phyloP scores from a whole-genome alignment of 768 basidiomycete species.

The Termitomyces sp. region DNA sequence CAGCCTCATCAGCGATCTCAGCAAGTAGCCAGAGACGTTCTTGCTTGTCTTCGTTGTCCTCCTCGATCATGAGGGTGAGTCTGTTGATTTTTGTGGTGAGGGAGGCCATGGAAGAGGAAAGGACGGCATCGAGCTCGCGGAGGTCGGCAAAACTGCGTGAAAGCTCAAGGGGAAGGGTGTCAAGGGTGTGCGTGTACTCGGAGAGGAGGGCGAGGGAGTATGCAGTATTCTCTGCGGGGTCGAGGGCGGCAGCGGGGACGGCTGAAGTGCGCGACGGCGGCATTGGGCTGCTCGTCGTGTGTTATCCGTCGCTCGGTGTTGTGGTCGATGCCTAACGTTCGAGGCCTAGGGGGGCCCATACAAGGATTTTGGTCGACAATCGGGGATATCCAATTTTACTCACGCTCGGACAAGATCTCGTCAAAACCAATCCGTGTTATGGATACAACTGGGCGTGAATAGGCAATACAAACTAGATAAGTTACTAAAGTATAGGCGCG shows the following conservation, averaged over 20 bases:
- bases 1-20: constrained; percentile 93
- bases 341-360: not conserved
- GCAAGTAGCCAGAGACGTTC: constrained; percentile 83
- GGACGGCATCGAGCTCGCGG: constrained; percentile 96
- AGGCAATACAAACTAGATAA: constrained; percentile 14
- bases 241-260: constrained; percentile 20
- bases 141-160: constrained; percentile 94
- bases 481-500: constrained; percentile 8
- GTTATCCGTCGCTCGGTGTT: not conserved
- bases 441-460: constrained; percentile 11
- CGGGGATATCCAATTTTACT: constrained; percentile 19
- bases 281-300: constrained; percentile 21
- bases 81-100: constrained; percentile 77
- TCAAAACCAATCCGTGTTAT: not conserved
- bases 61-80: constrained; percentile 76
- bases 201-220: constrained; percentile 69
- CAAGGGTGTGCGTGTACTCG: constrained; percentile 90
- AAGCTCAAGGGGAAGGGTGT: constrained; percentile 90
- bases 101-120: constrained; percentile 80
- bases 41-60: constrained; percentile 52
- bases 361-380: constrained; percentile 2
- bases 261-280: constrained; percentile 28
- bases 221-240: constrained; percentile 37
- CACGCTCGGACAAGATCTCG: constrained; percentile 13
- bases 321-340: not conserved